A percentile compares a stretch with the other conserved stretches of the same genome.
phyloP scores from a whole-genome alignment of 352 stramenopile species.

The Pythium apleroticum region DNA sequence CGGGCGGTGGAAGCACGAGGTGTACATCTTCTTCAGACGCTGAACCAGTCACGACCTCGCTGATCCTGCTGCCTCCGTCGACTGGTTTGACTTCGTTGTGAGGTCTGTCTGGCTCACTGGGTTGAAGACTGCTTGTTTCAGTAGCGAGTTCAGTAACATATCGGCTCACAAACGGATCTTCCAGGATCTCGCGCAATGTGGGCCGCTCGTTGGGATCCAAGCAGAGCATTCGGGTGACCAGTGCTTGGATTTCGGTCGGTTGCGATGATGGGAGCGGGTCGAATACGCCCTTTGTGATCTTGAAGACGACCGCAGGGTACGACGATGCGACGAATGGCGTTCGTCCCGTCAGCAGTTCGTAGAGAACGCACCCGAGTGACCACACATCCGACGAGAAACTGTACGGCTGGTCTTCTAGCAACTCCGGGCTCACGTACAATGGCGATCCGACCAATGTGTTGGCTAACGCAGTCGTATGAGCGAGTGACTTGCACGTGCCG shows the following conservation, averaged over 20 bases:
- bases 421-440: constrained; percentile 79
- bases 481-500: constrained; percentile 50
- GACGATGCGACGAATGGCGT: constrained; percentile 62
- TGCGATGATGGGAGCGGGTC: constrained; percentile 26
- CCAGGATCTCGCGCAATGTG: constrained; percentile 9
- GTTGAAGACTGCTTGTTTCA: neutral
- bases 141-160: neutral
- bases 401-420: constrained; percentile 57
- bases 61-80: neutral
- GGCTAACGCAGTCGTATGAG: constrained; percentile 28
- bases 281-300: constrained; percentile 42
- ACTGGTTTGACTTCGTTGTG: neutral
- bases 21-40: neutral
- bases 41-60: neutral
- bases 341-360: constrained; percentile 52
- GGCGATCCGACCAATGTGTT: constrained; percentile 65
- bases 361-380: constrained; percentile 83
- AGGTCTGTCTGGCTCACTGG: neutral
- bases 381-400: constrained; percentile 68
- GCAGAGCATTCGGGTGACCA: constrained; percentile 35
- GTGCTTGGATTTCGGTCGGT: constrained; percentile 19
- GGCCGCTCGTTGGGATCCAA: constrained; percentile 17
- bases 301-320: constrained; percentile 49
- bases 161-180: neutral
- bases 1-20: neutral